These are phyloP conservation scores for Scopulariopsis brevicaulis DNA, from an alignment of 2,329 filamentous ascomycete genomes.

Conservation along the genomic window DNA sequence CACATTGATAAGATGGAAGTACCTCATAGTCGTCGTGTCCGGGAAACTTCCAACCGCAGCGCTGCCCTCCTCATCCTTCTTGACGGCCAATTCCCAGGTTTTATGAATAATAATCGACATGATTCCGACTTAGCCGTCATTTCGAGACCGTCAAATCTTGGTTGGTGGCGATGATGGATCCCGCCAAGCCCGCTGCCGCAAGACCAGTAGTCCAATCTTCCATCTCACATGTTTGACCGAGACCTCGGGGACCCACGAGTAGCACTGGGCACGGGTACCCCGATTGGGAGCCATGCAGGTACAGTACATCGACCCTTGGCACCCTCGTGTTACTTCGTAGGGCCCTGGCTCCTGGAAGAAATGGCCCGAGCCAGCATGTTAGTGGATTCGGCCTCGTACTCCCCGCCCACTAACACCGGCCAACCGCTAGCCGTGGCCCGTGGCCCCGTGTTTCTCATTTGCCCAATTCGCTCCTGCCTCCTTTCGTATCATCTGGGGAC, in stretches of 20 bases:
- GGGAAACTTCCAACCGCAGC: too few relatives aligned
- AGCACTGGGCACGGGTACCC: background rate
- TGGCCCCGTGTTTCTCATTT: conserved; percentile 1
- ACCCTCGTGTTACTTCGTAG: background rate
- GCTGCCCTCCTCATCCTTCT: too few relatives aligned
- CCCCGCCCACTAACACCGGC: background rate
- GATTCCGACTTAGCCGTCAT: too few relatives aligned
- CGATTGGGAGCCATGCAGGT: background rate
- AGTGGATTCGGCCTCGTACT: background rate
- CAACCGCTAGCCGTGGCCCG: background rate
- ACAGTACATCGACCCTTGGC: background rate
- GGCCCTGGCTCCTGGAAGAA: background rate
- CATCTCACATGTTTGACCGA: background rate
- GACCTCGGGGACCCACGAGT: background rate
- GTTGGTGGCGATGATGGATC: background rate
- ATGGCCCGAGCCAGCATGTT: background rate
- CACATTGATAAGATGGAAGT: too few relatives aligned
- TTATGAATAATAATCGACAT: too few relatives aligned
- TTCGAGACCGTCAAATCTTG: too few relatives aligned
- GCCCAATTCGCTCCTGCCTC: conserved; percentile 1
- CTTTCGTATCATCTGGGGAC: conserved; percentile 1
- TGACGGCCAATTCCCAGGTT: too few relatives aligned
- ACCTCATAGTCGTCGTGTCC: too few relatives aligned
- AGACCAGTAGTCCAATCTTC: background rate
- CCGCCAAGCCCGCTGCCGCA: background rate